phyloP scores from a whole-genome alignment of 2,329 filamentous ascomycete species.

The Thyridium curvatum region DNA sequence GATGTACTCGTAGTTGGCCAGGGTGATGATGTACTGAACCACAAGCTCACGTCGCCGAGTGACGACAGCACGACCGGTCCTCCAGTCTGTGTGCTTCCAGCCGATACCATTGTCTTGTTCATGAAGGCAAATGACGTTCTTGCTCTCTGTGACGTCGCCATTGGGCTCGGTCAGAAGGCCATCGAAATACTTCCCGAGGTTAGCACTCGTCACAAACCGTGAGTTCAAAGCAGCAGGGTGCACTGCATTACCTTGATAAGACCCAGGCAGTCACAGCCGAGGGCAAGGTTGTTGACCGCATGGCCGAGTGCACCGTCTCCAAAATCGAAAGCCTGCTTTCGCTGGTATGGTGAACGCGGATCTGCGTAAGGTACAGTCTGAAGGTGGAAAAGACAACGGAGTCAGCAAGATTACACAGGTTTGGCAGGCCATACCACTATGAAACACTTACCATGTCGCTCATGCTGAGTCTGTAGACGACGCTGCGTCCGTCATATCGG shows the following conservation, averaged over 20 bases:
- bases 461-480: slow-evolving; percentile 66
- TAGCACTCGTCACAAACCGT: too few relatives aligned
- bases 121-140: slow-evolving; percentile 1
- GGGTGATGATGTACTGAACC: slow-evolving; percentile 60
- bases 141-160: slow-evolving; percentile 58
- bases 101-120: background rate
- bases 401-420: too few relatives aligned
- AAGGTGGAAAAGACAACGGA: too few relatives aligned
- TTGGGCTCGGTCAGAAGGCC: slow-evolving; percentile 65
- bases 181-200: slow-evolving; percentile 69
- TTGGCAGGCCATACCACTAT: too few relatives aligned
- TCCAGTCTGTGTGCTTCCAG: slow-evolving; percentile 30
- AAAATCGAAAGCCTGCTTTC: slow-evolving; percentile 57
- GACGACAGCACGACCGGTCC: slow-evolving; percentile 48
- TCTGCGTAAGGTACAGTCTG: slow-evolving; percentile 61
- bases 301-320: slow-evolving; percentile 60
- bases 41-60: slow-evolving; percentile 65
- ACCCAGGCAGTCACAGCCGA: slow-evolving; percentile 65
- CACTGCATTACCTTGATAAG: slow-evolving; percentile 51
- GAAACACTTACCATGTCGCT: slow-evolving; percentile 68
- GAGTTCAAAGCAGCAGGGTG: too few relatives aligned
- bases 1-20: slow-evolving; percentile 48
- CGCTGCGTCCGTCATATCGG: slow-evolving; percentile 57
- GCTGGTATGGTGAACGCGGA: slow-evolving; percentile 55
- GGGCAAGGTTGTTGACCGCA: slow-evolving; percentile 56